Evolutionary conservation across 805 yeast species (phyloP).

Genomic region (Wickerhamiella musiphila): DNA sequence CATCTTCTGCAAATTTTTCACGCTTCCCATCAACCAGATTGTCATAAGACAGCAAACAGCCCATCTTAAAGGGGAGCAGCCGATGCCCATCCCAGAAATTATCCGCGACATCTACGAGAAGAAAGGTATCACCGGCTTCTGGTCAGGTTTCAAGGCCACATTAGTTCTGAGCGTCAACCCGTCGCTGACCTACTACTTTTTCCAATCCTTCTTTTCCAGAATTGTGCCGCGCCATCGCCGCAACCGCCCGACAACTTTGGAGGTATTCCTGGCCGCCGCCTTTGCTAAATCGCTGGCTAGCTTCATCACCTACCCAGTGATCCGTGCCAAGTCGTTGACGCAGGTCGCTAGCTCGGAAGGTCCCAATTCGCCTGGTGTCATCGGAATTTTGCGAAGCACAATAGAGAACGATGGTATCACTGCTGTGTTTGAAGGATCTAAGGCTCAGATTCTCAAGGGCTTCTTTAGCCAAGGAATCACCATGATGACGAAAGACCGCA

Average conservation of each 20-base stretch:
- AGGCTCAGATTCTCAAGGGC: slow-evolving; percentile 20
- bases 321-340: slow-evolving; percentile 52
- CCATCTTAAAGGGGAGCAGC: slow-evolving; percentile 2
- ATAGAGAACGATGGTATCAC: slow-evolving; percentile 49
- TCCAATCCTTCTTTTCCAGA: slow-evolving; percentile 15
- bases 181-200: slow-evolving; percentile 21
- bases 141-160: slow-evolving; percentile 21
- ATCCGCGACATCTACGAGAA: slow-evolving; percentile 14
- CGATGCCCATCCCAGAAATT: neutral
- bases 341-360: slow-evolving; percentile 29
- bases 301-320: slow-evolving; percentile 57
- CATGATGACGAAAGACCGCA: slow-evolving; percentile 24
- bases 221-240: slow-evolving; percentile 13
- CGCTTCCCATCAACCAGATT: slow-evolving; percentile 19
- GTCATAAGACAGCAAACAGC: slow-evolving; percentile 19
- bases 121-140: slow-evolving; percentile 20
- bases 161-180: slow-evolving; percentile 19
- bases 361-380: slow-evolving; percentile 6
- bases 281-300: slow-evolving; percentile 51
- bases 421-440: slow-evolving; percentile 60
- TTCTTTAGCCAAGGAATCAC: slow-evolving; percentile 21
- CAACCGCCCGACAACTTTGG: slow-evolving; percentile 20
- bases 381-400: slow-evolving; percentile 28
- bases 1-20: slow-evolving; percentile 19
- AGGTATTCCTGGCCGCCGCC: slow-evolving; percentile 51